These are phyloP conservation scores for Camelina sativa DNA, from an alignment of 345 rosid species.

Conservation along the genomic window DNA sequence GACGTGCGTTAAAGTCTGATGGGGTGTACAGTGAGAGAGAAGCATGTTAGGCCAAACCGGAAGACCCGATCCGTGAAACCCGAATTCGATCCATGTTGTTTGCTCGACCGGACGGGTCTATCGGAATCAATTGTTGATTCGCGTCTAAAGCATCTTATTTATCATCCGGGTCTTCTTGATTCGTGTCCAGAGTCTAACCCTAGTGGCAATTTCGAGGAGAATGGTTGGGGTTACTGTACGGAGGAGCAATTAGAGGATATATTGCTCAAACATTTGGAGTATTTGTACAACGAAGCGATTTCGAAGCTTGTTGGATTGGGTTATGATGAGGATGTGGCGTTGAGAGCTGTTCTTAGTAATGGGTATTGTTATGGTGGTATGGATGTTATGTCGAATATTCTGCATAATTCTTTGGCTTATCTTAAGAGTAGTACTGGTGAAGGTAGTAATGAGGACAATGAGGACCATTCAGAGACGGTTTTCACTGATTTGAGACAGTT, in stretches of 20 bases:
- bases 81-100: constrained; percentile 67
- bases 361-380: constrained; percentile 89
- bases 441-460: constrained; percentile 47
- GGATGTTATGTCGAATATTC: constrained; percentile 81
- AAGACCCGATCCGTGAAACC: constrained; percentile 64
- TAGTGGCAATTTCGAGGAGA: constrained; percentile 54
- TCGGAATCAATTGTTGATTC: constrained; percentile 63
- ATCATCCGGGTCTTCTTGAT: constrained; percentile 53
- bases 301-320: constrained; percentile 71
- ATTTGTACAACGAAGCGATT: constrained; percentile 68
- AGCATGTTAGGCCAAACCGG: constrained; percentile 61
- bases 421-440: constrained; percentile 54
- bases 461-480: constrained; percentile 60
- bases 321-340: constrained; percentile 72
- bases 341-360: constrained; percentile 74
- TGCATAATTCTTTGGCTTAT: constrained; percentile 76
- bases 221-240: constrained; percentile 82
- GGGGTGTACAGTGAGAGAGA: constrained; percentile 76
- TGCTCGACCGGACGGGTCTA: constrained; percentile 50
- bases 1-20: constrained; percentile 34
- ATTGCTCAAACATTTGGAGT: constrained; percentile 63
- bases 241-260: constrained; percentile 88
- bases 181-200: constrained; percentile 45
- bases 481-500: constrained; percentile 76
- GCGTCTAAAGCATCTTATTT: constrained; percentile 61